Percentiles rank a stretch among this genome's conserved stretches.
Evolutionary conservation across 495 filamentous ascomycete genomes (phyloP).

Genomic region (Cercophora samala): DNA sequence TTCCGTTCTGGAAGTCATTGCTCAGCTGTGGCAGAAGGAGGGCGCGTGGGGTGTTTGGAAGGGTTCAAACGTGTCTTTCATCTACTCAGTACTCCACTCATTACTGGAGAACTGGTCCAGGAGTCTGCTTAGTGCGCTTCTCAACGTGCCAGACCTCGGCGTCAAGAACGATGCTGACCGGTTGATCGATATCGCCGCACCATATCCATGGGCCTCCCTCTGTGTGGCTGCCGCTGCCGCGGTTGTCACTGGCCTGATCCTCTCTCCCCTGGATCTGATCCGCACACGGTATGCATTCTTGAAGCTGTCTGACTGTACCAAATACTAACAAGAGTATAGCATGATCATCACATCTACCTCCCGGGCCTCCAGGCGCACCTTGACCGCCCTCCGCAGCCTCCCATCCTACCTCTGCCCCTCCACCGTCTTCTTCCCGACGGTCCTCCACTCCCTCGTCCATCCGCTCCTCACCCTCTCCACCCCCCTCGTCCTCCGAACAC

Average conservation of each 20-base stretch:
- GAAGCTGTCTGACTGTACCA: constrained; percentile 11
- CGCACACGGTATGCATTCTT: constrained; percentile 63
- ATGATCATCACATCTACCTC: constrained; percentile 78
- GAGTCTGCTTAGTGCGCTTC: constrained; percentile 73
- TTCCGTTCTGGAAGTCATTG: constrained; percentile 74
- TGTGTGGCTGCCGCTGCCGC: constrained; percentile 79
- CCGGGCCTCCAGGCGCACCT: constrained; percentile 66
- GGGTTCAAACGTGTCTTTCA: constrained; percentile 82
- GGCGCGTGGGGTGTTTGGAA: constrained; percentile 93
- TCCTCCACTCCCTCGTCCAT: constrained; percentile 80
- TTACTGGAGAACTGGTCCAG: constrained; percentile 83
- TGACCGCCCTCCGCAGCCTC: constrained; percentile 69
- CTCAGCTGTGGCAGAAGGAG: constrained; percentile 83
- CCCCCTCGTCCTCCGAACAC: constrained; percentile 75
- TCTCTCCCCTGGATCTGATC: constrained; percentile 84
- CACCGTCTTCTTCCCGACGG: constrained; percentile 71
- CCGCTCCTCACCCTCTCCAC: constrained; percentile 73
- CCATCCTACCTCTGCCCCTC: constrained; percentile 72
- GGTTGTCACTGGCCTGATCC: constrained; percentile 70
- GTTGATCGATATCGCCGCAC: constrained; percentile 59
- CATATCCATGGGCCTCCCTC: constrained; percentile 69
- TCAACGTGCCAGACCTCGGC: constrained; percentile 78
- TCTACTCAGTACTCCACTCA: constrained; percentile 81
- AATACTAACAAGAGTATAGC: constrained; percentile 33
- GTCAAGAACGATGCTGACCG: constrained; percentile 52